Evolutionary conservation across 176 grass and related monocot species (phyloP), one percentile per base, ranked within the genome.

Genomic region (sorghum (Sorghum bicolor)): DNA sequence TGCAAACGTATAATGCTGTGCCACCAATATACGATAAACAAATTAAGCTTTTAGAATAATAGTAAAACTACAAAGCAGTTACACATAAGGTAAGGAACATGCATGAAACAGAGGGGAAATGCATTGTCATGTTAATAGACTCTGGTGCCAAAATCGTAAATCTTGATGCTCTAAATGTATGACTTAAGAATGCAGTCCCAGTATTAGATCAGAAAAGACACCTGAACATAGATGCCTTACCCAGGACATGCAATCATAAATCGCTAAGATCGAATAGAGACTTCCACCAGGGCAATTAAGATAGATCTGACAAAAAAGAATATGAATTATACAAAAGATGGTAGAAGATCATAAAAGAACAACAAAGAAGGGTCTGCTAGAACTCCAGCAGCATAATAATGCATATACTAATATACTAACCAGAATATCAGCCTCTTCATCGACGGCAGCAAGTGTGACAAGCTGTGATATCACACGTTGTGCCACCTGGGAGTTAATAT

Each of bases 201-300:
- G 72, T 29, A 43, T 61, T 69, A 29, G 45, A n/a, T 43, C 38
- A 30, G 69, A 66, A 76, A 81, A 80, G 50, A 40, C 5, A 53
- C n/a, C n/a, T 8, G 34, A 74, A 67, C 43, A 67, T 74, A 74
- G 34, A 75, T 52, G 50, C 66, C 87, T 48, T 90, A 98, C 96
- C 96, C 93, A 96, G 55, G 90, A 93, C 96, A 98, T 98, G 75
- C 96, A 98, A 80, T 98, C 96, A 11, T 92, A 98, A 79, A 98
- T 93, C 77, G 96, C 96, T 72, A 98, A 82, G 82, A 91, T 93
- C 14, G 93, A 94, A 81, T 96, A 96, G 30, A 91, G 86, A 80
- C 91, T 98, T 93, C 96, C 96, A 34, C 96, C 93, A 65, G 87
- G 86, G 52, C 91, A 96, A 77, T 98, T 98, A 38, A 96, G 68